Evolutionary conservation across 2,329 filamentous ascomycete genomes (phyloP).

Genomic region (Periconia digitata): DNA sequence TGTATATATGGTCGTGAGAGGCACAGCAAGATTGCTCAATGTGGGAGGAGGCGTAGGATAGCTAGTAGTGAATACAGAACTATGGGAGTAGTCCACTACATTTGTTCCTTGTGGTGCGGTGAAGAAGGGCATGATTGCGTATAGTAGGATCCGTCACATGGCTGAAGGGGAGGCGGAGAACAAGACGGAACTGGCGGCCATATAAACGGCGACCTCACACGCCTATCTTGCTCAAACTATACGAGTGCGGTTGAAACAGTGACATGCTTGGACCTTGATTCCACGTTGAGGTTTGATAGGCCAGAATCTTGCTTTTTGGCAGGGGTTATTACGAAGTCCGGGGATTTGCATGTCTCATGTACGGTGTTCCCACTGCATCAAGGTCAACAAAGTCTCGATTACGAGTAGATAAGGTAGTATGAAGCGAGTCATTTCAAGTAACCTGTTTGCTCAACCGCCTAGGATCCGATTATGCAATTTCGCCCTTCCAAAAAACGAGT

Average conservation of each 20-base stretch:
- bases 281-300: not conserved
- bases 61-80: not conserved
- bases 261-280: not conserved
- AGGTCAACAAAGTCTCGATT: not conserved
- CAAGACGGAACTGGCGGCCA: not conserved
- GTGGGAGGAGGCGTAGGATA: not conserved
- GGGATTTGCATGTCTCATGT: not conserved
- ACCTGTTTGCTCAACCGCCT: not conserved
- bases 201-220: not conserved
- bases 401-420: no score
- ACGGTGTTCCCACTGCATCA: not conserved
- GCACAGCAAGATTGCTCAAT: not conserved
- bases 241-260: not conserved
- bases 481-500: no score
- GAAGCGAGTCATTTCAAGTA: no score
- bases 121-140: not conserved
- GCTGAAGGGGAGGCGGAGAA: not conserved
- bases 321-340: not conserved
- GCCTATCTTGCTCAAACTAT: not conserved
- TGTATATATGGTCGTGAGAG: slow-evolving; percentile 1
- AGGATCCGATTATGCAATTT: no score
- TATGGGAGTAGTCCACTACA: not conserved
- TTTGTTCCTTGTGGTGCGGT: not conserved
- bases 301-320: not conserved
- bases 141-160: not conserved